Evolutionary conservation across 306 rosid species (phyloP), one percentile per base, ranked within the genome.

Genomic region (Trifolium pratense): DNA sequence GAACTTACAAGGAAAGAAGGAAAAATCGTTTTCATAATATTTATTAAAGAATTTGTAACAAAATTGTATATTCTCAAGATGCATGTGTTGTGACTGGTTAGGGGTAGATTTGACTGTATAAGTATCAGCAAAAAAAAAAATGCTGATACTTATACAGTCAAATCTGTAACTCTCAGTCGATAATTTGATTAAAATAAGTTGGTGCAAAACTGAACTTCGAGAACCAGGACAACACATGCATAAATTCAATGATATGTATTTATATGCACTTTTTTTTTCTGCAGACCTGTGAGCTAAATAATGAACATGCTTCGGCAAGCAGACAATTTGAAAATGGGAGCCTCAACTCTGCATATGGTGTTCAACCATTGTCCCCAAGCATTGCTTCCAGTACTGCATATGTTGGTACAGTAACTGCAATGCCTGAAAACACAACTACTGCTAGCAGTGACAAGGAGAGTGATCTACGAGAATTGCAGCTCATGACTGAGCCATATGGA

Each of bases 401-500:
- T 48, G 92, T 76, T 70, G 75, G 71, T 72, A 83, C 81, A 75
- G 71, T 81, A 69, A 80, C 88, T 77, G 84, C 76, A 78, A 66
- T 82, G 71, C 87, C 85, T 14, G 96, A 89, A 77, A 89, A 82
- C 81, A 61, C 74, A 31, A 66, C 84, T 4, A 79, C 83, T 78
- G 77, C 83, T 70, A 73, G 82, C 66, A 78, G 71, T 14, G 90
- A 82, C 71, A 89, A 86, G 87, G 94, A 88, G 23, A 48, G 85
- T 46, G 90, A 73, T 66, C 82, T 87, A 21, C 85, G 76, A 79
- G 96, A 89, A 71, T 51, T 79, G 75, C 96, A 88, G 82, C 87
- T 85, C 29, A 89, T 89, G 96, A 87, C 90, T 59, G 98, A 87
- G 78, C 99, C 97, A 10, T 94, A 86, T 45, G 99, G 99, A 66